These are phyloP conservation scores for Microsporum ferrugineum DNA, from an alignment of 2,329 filamentous ascomycete species.

Conservation along the genomic window DNA sequence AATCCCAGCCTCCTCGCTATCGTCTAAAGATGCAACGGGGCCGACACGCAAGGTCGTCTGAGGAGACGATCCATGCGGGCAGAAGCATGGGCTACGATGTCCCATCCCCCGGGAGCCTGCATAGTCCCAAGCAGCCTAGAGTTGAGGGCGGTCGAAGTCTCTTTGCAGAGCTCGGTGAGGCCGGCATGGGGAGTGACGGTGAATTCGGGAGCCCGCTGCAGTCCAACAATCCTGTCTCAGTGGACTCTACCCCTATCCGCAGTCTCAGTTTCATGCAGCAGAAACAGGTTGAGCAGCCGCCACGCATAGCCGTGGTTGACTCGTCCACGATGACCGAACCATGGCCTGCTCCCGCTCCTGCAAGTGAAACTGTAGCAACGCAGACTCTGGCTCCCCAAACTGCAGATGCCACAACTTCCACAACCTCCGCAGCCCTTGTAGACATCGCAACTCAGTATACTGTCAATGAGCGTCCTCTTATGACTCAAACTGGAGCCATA, in stretches of 20 bases:
- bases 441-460: slow-evolving; percentile 35
- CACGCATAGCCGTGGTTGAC: slow-evolving; percentile 43
- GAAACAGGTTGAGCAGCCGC: slow-evolving; percentile 13
- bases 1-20: slow-evolving; percentile 54
- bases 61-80: slow-evolving; percentile 30
- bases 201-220: slow-evolving; percentile 39
- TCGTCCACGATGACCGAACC: slow-evolving; percentile 53
- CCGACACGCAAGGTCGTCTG: slow-evolving; percentile 45
- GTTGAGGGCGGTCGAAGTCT: slow-evolving; percentile 61
- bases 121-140: slow-evolving; percentile 30
- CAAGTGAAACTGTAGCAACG: slow-evolving; percentile 30
- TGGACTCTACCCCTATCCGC: slow-evolving; percentile 29
- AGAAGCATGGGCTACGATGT: slow-evolving; percentile 35
- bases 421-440: slow-evolving; percentile 16
- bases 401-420: slow-evolving; percentile 6
- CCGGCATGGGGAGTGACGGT: slow-evolving; percentile 62
- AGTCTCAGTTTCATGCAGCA: background rate
- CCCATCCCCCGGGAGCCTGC: slow-evolving; percentile 43
- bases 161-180: slow-evolving; percentile 77
- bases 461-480: slow-evolving; percentile 23
- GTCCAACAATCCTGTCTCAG: slow-evolving; percentile 23
- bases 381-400: background rate
- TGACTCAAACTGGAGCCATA: slow-evolving; percentile 18
- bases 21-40: slow-evolving; percentile 60
- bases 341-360: slow-evolving; percentile 16